A percentile compares a stretch with the other conserved stretches of the same genome.
Evolutionary conservation across 1,284 basidiomycete species (phyloP).

Genomic region (Apiotrichum laibachii): DNA sequence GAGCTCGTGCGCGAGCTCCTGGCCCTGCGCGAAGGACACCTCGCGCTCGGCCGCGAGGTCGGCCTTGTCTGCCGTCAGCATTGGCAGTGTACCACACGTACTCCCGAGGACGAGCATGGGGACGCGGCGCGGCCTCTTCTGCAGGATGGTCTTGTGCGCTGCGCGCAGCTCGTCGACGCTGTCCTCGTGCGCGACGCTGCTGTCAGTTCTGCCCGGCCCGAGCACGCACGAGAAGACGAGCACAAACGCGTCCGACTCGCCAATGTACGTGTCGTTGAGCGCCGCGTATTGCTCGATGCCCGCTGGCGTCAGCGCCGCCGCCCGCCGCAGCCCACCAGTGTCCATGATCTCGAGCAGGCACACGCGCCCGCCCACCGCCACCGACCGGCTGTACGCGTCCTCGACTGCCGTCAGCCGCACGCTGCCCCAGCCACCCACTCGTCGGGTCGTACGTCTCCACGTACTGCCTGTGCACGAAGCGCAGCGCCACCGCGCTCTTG

Average conservation of each 20-base stretch:
- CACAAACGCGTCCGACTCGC: conserved; percentile 40
- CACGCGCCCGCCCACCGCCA: conserved; percentile 33
- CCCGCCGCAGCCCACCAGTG: conserved; percentile 23
- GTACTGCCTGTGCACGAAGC: conserved; percentile 38
- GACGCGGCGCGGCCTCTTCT: conserved; percentile 29
- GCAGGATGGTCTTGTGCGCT: conserved; percentile 30
- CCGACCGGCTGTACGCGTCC: conserved; percentile 39
- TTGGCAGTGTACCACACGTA: too few relatives aligned
- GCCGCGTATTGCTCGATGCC: conserved; percentile 39
- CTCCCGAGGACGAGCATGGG: conserved; percentile 45
- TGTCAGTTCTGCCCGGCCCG: not conserved
- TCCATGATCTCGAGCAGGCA: conserved; percentile 43
- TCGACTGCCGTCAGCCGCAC: too few relatives aligned
- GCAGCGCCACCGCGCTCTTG: conserved; percentile 37
- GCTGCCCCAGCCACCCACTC: conserved; percentile 26
- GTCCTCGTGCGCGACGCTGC: conserved; percentile 32
- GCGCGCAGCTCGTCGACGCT: conserved; percentile 33
- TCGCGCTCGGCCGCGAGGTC: conserved; percentile 37
- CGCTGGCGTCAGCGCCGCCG: conserved; percentile 24
- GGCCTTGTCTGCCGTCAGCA: conserved; percentile 39
- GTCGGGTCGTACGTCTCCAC: conserved; percentile 41
- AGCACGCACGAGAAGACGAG: conserved; percentile 43
- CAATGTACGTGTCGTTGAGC: conserved; percentile 35
- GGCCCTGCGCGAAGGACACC: conserved; percentile 23
- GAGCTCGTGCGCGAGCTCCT: conserved; percentile 26